Evolutionary conservation across 257 asterid genomes (phyloP).

Genomic region (Anisodus tanguticus): DNA sequence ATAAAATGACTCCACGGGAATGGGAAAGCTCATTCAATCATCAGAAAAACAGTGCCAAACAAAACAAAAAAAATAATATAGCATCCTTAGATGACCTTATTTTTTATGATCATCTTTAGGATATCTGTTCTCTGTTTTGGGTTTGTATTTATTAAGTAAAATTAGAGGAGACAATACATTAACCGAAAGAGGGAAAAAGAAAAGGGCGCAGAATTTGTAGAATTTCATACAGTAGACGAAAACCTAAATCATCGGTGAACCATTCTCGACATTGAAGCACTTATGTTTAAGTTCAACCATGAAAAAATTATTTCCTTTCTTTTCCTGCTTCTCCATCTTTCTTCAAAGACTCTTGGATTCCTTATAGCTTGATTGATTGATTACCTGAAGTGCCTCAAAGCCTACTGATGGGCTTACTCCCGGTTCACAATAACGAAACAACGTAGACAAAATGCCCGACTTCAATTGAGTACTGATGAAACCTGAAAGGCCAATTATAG

Average conservation of each 20-base stretch:
- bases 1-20: background rate
- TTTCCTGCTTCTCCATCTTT: slow-evolving; percentile 13
- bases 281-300: background rate
- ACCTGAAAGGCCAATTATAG: slow-evolving; percentile 55
- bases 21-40: background rate
- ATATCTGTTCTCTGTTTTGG: background rate
- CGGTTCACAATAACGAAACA: slow-evolving; percentile 65
- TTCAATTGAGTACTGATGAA: slow-evolving; percentile 49
- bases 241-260: slow-evolving; percentile 21
- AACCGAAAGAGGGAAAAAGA: background rate
- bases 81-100: background rate
- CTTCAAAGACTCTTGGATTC: background rate
- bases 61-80: background rate
- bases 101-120: background rate
- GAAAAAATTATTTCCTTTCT: background rate
- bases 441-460: slow-evolving; percentile 62
- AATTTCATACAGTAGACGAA: background rate
- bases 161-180: background rate
- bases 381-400: slow-evolving; percentile 93
- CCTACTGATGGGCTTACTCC: slow-evolving; percentile 58
- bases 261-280: background rate
- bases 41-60: background rate
- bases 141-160: background rate
- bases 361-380: background rate
- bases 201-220: background rate